Evolutionary conservation across 371 early-diverging fungal genomes (phyloP).

Genomic region (Phascolomyces articulosus): DNA sequence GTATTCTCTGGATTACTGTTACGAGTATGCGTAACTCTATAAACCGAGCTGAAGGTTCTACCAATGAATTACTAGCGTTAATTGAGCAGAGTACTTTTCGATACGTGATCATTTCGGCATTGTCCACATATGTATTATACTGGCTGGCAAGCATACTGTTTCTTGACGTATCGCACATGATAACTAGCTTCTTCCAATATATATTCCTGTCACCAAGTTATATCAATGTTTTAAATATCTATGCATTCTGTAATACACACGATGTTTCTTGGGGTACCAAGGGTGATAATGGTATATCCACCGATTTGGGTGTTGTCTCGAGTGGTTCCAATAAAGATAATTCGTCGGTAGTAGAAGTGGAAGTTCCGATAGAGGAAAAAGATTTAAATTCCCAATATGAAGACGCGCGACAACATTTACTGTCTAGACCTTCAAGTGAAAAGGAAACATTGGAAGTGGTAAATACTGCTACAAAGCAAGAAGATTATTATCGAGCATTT

Average conservation of each 20-base stretch:
- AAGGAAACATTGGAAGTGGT: slow-evolving; percentile 56
- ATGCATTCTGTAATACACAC: slow-evolving; percentile 74
- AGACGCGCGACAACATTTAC: slow-evolving; percentile 58
- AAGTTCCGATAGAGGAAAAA: slow-evolving; percentile 72
- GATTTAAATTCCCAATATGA: slow-evolving; percentile 82
- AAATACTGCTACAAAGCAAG: slow-evolving; percentile 78
- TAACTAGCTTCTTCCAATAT: slow-evolving; percentile 64
- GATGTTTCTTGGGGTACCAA: slow-evolving; percentile 94
- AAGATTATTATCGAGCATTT: slow-evolving; percentile 89
- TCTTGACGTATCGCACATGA: slow-evolving; percentile 74
- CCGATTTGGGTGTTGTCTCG: slow-evolving; percentile 69
- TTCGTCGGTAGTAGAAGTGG: slow-evolving; percentile 56
- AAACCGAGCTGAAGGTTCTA: slow-evolving; percentile 22
- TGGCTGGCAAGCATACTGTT: slow-evolving; percentile 65
- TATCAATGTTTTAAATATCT: slow-evolving; percentile 67
- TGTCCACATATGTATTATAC: slow-evolving; percentile 70
- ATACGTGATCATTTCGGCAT: slow-evolving; percentile 61
- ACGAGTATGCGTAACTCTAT: slow-evolving; percentile 42
- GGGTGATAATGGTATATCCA: slow-evolving; percentile 71
- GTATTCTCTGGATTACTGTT: slow-evolving; percentile 54
- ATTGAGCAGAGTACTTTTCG: slow-evolving; percentile 50
- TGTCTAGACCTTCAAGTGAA: slow-evolving; percentile 53
- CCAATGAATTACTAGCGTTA: slow-evolving; percentile 27
- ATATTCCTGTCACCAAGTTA: slow-evolving; percentile 66
- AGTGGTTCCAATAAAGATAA: slow-evolving; percentile 52